phyloP scores from a whole-genome alignment of 2,329 filamentous ascomycete genomes.

The Phialophora macrospora region DNA sequence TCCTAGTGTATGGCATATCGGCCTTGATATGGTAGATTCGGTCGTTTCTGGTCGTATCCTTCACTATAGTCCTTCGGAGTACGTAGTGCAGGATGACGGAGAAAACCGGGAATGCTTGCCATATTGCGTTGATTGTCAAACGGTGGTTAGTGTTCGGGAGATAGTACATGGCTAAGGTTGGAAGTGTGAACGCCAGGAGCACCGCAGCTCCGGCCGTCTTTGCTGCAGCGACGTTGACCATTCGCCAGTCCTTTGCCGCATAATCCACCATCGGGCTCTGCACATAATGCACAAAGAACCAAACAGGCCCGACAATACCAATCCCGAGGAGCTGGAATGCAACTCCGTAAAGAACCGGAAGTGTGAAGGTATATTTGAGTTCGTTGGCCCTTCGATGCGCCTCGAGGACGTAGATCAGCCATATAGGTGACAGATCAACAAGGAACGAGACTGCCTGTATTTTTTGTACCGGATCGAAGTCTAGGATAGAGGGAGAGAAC shows the following conservation, averaged over 20 bases:
- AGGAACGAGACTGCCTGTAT: constrained; percentile 41
- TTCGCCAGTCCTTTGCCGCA: constrained; percentile 43
- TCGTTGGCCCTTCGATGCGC: constrained; percentile 41
- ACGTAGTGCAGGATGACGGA: constrained; percentile 20
- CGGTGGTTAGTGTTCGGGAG: constrained; percentile 33
- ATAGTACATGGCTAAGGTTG: constrained; percentile 39
- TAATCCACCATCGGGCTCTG: constrained; percentile 44
- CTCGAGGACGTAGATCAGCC: constrained; percentile 43
- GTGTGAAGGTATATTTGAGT: constrained; percentile 37
- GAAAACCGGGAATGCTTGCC: constrained; percentile 34
- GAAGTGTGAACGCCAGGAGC: constrained; percentile 36
- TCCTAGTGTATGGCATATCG: constrained; percentile 15
- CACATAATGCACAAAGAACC: constrained; percentile 48
- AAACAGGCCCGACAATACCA: constrained; percentile 45
- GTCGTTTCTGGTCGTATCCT: constrained; percentile 21
- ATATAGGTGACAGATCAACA: constrained; percentile 40
- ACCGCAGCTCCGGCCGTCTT: constrained; percentile 15
- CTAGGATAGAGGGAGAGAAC: constrained; percentile 17
- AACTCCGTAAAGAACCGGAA: constrained; percentile 39
- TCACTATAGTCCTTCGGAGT: constrained; percentile 10
- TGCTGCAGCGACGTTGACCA: constrained; percentile 38
- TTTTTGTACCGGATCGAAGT: constrained; percentile 13
- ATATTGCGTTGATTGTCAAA: constrained; percentile 37
- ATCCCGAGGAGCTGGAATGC: constrained; percentile 42
- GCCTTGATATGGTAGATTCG: constrained; percentile 15